Conservation (phyloP, 2,329 filamentous ascomycete genomes). For the Trichoderma afroharzianum region DNA sequence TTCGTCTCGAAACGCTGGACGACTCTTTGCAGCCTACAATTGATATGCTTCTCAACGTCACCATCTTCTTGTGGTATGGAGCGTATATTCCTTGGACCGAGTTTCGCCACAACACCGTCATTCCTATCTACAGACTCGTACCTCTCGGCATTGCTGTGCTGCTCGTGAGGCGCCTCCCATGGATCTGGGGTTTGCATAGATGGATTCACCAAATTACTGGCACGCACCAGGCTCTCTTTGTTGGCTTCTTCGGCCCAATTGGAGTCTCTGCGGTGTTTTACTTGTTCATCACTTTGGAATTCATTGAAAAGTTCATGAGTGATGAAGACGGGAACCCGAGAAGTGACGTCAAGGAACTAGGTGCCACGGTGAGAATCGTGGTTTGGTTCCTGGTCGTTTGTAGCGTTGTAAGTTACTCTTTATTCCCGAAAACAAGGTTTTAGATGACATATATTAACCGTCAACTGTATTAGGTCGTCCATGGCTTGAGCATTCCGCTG, state of each 20-base stretch:
- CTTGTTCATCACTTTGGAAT: conserved; percentile 76
- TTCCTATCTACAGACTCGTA: conserved; percentile 71
- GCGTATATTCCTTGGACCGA: conserved; percentile 76
- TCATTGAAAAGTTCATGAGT: conserved; percentile 52
- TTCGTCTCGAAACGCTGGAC: conserved; percentile 80
- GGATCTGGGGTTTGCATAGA: conserved; percentile 69
- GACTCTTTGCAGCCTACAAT: conserved; percentile 92
- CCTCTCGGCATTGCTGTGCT: conserved; percentile 72
- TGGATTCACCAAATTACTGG: conserved; percentile 77
- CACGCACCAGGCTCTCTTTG: conserved; percentile 71
- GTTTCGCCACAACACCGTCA: conserved; percentile 64
- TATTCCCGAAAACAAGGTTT: background rate
- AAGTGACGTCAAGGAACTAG: conserved; percentile 61
- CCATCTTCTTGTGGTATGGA: conserved; percentile 88
- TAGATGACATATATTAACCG: conserved; percentile 1
- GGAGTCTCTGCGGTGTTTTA: conserved; percentile 91
- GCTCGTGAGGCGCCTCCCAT: conserved; percentile 71
- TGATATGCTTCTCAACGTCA: conserved; percentile 88
- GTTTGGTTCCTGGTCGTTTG: conserved; percentile 86
- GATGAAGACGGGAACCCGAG: conserved; percentile 57
- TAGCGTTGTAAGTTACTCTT: conserved; percentile 65
- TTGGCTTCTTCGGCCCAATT: conserved; percentile 91
- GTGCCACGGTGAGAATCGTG: conserved; percentile 65
- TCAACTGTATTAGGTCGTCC: conserved; percentile 56
- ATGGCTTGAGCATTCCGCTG: conserved; percentile 77